Conservation (phyloP, 805 yeast species). For the Teunomyces atbi region DNA sequence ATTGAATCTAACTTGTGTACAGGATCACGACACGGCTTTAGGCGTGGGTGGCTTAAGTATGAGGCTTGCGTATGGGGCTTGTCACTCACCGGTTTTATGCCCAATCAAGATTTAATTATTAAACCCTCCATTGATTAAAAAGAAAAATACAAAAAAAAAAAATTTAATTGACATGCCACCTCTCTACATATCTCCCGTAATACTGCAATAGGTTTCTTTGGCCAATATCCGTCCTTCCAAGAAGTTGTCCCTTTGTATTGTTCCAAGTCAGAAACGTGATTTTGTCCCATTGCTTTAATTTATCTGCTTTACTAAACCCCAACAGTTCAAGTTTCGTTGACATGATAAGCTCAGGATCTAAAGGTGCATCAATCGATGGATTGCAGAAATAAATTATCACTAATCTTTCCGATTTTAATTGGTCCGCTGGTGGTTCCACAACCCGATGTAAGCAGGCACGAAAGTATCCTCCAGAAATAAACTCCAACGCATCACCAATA, state of each 20-base stretch:
- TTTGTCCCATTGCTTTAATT: constrained; percentile 11
- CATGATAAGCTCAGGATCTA: constrained; percentile 26
- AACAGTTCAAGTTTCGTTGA: constrained; percentile 22
- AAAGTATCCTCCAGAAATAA: constrained; percentile 17
- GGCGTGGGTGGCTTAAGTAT: no score
- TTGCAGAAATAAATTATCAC: constrained; percentile 26
- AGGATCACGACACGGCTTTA: no score
- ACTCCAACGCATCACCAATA: constrained; percentile 14
- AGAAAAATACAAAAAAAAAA: background rate
- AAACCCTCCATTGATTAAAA: background rate
- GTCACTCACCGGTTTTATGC: background rate
- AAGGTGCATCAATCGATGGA: constrained; percentile 17
- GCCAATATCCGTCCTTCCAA: constrained; percentile 6
- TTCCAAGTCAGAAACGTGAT: constrained; percentile 10
- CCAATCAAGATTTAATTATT: background rate
- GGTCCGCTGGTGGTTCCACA: constrained; percentile 26
- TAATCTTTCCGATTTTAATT: constrained; percentile 19
- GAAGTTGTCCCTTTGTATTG: constrained; percentile 9
- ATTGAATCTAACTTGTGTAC: no score
- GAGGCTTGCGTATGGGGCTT: no score
- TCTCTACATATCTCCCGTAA: constrained; percentile 10
- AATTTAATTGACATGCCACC: constrained; percentile 8
- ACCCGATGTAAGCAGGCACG: constrained; percentile 27
- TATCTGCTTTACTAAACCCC: constrained; percentile 12
- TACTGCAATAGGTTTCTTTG: constrained; percentile 9